phyloP scores from a whole-genome alignment of 108 stramenopile genomes.

The Fistulifera solaris region DNA sequence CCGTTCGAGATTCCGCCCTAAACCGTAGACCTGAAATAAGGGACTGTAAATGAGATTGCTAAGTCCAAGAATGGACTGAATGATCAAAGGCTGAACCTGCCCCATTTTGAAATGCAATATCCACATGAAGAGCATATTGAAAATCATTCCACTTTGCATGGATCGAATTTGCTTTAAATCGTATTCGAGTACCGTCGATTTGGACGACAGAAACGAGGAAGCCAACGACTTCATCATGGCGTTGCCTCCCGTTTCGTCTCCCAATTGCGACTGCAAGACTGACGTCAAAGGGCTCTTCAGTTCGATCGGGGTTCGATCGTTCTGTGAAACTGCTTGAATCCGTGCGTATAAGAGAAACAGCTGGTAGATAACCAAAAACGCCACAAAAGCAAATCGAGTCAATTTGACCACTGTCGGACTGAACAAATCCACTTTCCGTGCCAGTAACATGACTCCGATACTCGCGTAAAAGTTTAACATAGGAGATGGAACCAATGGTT shows the following conservation, averaged over 20 bases:
- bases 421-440: slow-evolving; percentile 42
- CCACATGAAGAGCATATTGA: slow-evolving; percentile 67
- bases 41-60: slow-evolving; percentile 69
- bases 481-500: slow-evolving; percentile 14
- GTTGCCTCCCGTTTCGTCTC: slow-evolving; percentile 9
- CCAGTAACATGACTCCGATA: slow-evolving; percentile 51
- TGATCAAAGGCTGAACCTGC: slow-evolving; percentile 69
- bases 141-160: slow-evolving; percentile 57
- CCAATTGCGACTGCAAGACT: slow-evolving; percentile 23
- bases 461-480: slow-evolving; percentile 18
- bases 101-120: slow-evolving; percentile 77
- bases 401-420: slow-evolving; percentile 34
- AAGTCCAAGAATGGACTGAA: slow-evolving; percentile 54
- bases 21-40: slow-evolving; percentile 75
- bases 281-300: slow-evolving; percentile 37
- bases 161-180: slow-evolving; percentile 54
- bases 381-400: slow-evolving; percentile 46
- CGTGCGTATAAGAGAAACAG: slow-evolving; percentile 66
- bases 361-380: slow-evolving; percentile 40
- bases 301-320: slow-evolving; percentile 56
- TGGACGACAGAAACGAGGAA: slow-evolving; percentile 48
- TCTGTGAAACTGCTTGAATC: slow-evolving; percentile 34
- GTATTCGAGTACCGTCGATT: slow-evolving; percentile 65
- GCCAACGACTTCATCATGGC: slow-evolving; percentile 61
- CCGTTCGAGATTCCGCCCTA: slow-evolving; percentile 76